Percentiles rank a stretch among this genome's conserved stretches.
These are phyloP conservation scores for Diaporthe batatas DNA, from an alignment of 2,329 filamentous ascomycete species.

Conservation along the genomic window DNA sequence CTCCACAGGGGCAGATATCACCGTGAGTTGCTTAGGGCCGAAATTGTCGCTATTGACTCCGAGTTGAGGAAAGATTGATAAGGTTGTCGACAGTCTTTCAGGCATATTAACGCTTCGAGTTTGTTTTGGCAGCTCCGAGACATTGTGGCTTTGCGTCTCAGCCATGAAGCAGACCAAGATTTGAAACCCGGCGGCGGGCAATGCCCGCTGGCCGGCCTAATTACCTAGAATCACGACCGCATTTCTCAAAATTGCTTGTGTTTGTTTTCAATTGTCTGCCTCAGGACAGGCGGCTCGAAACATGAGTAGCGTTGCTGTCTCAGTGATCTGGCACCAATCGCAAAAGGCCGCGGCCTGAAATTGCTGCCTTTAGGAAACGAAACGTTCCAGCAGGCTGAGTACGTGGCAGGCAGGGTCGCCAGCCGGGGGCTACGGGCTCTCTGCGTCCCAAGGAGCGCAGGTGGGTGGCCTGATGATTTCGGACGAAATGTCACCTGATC, in stretches of 20 bases:
- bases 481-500: constrained; percentile 6
- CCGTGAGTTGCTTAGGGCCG: too few species aligned
- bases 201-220: background rate
- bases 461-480: background rate
- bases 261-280: background rate
- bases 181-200: constrained; percentile 17
- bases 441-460: background rate
- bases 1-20: background rate
- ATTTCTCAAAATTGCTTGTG: background rate
- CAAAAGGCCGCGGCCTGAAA: background rate
- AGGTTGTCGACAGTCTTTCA: background rate
- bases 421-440: background rate
- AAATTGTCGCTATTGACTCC: background rate
- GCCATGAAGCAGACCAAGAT: constrained; percentile 10
- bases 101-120: background rate
- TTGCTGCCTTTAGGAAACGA: background rate
- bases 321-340: background rate
- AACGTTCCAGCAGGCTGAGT: background rate
- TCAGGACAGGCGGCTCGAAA: background rate
- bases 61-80: background rate
- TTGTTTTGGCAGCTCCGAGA: constrained; percentile 6
- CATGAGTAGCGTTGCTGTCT: background rate
- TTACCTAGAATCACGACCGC: background rate
- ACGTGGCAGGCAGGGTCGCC: too few species aligned
- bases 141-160: constrained; percentile 33